Evolutionary conservation across 306 rosid species (phyloP), one percentile per base, ranked within the genome.

Genomic region (Betula pendula): DNA sequence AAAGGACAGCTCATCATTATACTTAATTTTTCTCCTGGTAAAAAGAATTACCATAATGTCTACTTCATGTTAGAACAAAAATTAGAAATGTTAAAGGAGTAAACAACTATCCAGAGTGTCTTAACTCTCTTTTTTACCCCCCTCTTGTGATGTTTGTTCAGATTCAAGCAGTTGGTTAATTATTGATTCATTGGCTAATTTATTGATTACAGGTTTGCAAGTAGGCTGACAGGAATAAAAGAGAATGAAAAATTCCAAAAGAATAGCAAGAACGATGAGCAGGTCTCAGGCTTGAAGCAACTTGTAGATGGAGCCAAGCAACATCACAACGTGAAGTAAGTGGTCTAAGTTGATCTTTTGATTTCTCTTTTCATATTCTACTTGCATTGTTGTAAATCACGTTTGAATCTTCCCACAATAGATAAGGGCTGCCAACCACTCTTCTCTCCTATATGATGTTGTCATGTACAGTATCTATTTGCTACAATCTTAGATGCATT

Each of bases 271-370:
- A 66, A 42, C 66, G 77, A 58, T 0, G 96, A 85, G 48, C 91
- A 82, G 55, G 81, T 59, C 24, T 75, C 97, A 4, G 99, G 99
- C 83, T 87, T 96, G 77, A 92, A 96, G 87, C 88, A 84, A 74
- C 80, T 96, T 55, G 98, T 96, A 29, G 91, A 92, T 47, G 90
- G 82, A 45, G 97, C 92, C 24, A 96, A 96, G 90, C 80, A 96
- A 56, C 85, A 84, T 67, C 92, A 92, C 80, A 85, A 86, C 62
- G 97, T 96, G 83, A 96, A 92, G 98, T 96, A 96, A 80, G 90
- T 79, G 77, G 56, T 50, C 59, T 22, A 62, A 72, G 69, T 38
- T 58, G 56, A 69, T 60, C 20, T 12, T 11, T 65, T 33, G 68
- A 13, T 77, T 72, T 72, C 47, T 73, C 76, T 77, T 65, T 35